Evolutionary conservation across 2,329 filamentous ascomycete species (phyloP).

Genomic region (Escovopsis sp.): DNA sequence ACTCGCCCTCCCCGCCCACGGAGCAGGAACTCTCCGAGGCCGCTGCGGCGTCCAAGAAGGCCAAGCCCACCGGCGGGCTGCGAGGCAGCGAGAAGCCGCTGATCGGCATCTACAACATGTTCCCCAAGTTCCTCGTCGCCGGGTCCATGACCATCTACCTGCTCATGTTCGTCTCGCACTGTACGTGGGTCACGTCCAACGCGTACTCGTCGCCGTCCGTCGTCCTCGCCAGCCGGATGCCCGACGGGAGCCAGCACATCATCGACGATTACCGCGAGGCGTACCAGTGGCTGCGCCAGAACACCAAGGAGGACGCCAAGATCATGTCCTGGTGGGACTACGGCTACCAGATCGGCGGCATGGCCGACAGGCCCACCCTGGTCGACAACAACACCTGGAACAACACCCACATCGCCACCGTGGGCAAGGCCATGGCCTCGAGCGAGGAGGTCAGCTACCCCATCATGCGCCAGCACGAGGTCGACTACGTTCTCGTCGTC

Average conservation of each 20-base stretch:
- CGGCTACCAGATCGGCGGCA: conserved; percentile 97
- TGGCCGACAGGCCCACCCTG: conserved; percentile 92
- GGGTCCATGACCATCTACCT: conserved; percentile 64
- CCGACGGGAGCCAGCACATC: conserved; percentile 93
- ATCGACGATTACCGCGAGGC: conserved; percentile 99
- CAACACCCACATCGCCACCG: conserved; percentile 98
- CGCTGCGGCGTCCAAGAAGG: conserved; percentile 38
- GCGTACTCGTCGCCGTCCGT: conserved; percentile 98
- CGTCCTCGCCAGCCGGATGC: conserved; percentile 79
- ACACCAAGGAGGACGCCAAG: conserved; percentile 88
- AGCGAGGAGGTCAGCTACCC: conserved; percentile 96
- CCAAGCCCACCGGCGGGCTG: conserved; percentile 40
- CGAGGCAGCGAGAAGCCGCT: conserved; percentile 57
- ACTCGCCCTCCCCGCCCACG: conserved; percentile 42
- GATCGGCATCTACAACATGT: conserved; percentile 67
- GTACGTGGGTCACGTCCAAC: conserved; percentile 98
- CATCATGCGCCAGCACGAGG: conserved; percentile 96
- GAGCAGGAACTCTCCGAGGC: conserved; percentile 29
- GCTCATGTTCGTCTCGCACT: conserved; percentile 88
- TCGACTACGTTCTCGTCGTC: conserved; percentile 95
- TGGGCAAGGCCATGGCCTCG: conserved; percentile 97
- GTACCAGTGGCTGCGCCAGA: conserved; percentile 98
- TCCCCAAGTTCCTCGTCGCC: conserved; percentile 70
- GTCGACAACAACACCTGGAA: conserved; percentile 99
- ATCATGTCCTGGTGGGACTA: conserved; percentile 99